A percentile compares a stretch with the other conserved stretches of the same genome.
These are phyloP conservation scores for Knoxia roxburghii DNA, from an alignment of 257 asterid genomes.

Conservation along the genomic window DNA sequence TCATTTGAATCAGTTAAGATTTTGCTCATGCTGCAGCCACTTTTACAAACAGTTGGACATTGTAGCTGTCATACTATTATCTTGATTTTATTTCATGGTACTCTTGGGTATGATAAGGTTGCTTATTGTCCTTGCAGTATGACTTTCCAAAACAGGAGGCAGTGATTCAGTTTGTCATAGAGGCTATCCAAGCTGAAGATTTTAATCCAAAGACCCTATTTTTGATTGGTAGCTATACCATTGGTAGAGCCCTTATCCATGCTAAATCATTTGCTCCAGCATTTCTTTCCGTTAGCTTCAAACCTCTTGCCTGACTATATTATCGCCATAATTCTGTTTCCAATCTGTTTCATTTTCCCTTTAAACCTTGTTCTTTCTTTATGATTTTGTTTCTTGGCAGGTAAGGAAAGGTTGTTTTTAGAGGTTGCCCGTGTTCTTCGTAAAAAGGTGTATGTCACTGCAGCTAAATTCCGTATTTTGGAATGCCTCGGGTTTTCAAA, in stretches of 20 bases:
- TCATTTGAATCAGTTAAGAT: no score
- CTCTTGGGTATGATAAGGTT: background rate
- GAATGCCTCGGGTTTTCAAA: conserved; percentile 63
- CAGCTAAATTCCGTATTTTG: conserved; percentile 72
- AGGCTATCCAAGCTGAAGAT: conserved; percentile 94
- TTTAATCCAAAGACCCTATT: conserved; percentile 84
- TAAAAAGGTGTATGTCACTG: conserved; percentile 68
- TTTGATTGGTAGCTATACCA: conserved; percentile 93
- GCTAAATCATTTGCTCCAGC: background rate
- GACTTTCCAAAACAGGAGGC: conserved; percentile 92
- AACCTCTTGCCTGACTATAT: background rate
- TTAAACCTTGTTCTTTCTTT: background rate
- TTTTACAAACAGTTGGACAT: background rate
- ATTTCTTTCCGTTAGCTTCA: background rate
- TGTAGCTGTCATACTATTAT: no score
- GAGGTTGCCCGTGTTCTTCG: conserved; percentile 84
- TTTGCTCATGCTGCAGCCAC: background rate
- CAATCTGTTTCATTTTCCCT: background rate
- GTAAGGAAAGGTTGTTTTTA: conserved; percentile 78
- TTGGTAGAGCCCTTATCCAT: conserved; percentile 47
- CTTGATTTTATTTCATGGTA: background rate
- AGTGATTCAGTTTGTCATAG: conserved; percentile 85
- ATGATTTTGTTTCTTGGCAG: conserved; percentile 31
- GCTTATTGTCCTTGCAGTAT: conserved; percentile 52
- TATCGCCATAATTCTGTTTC: no score